A percentile compares a stretch with the other conserved stretches of the same genome.
These are phyloP conservation scores for Lactuca sativa DNA, from an alignment of 129 eudicot species.

Conservation along the genomic window DNA sequence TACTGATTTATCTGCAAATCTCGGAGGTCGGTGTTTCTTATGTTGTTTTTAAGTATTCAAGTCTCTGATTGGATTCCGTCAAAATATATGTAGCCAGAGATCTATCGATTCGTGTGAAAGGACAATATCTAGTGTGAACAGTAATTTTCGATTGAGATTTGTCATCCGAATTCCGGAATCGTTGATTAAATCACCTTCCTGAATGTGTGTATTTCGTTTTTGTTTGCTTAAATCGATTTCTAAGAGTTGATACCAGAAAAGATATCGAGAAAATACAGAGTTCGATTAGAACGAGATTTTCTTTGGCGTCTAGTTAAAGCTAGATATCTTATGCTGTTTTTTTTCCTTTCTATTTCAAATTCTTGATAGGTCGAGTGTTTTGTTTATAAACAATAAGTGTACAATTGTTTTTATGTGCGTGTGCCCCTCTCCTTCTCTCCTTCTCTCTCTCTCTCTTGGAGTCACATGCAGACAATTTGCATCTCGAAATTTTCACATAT, in stretches of 20 bases:
- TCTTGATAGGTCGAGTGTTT: constrained; percentile 17
- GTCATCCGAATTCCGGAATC: background rate
- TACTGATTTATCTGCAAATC: constrained; percentile 26
- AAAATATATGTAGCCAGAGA: constrained; percentile 8
- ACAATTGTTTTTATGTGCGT: constrained; percentile 12
- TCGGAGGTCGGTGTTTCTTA: constrained; percentile 15
- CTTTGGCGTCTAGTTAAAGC: constrained; percentile 1
- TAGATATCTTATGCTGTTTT: constrained; percentile 3
- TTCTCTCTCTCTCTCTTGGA: constrained; percentile 6
- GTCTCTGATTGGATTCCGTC: constrained; percentile 6
- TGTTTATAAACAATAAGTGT: background rate
- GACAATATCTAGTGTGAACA: background rate
- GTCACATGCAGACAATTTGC: constrained; percentile 28
- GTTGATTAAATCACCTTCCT: background rate
- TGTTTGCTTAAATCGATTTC: constrained; percentile 1
- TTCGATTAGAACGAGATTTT: background rate
- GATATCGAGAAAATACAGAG: background rate
- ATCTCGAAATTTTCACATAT: constrained; percentile 10
- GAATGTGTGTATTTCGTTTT: background rate
- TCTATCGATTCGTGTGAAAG: constrained; percentile 12
- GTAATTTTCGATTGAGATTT: constrained; percentile 17
- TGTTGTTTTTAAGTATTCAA: background rate
- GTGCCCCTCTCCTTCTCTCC: constrained; percentile 3
- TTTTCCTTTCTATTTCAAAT: background rate
- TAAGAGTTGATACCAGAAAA: background rate